These are phyloP conservation scores for Trichoderma guizhouense DNA, from an alignment of 2,329 filamentous ascomycete species.

Conservation along the genomic window DNA sequence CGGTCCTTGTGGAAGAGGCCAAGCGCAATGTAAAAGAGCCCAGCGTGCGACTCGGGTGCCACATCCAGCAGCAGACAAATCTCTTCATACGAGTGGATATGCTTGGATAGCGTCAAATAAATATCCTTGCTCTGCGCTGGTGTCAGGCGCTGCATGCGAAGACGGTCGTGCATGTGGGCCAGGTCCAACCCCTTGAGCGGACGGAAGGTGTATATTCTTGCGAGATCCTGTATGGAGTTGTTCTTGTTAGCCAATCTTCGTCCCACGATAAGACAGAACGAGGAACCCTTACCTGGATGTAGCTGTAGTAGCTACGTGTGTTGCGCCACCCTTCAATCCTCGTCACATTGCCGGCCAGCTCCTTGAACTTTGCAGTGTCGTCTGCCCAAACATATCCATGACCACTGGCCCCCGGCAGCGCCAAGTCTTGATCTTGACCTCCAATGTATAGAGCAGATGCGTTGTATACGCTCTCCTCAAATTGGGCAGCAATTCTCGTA, in stretches of 20 bases:
- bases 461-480: conserved; percentile 94
- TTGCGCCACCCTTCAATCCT: conserved; percentile 96
- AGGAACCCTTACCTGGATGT: conserved; percentile 65
- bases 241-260: neutral
- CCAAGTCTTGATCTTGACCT: conserved; percentile 64
- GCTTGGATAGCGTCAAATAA: conserved; percentile 74
- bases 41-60: conserved; percentile 80
- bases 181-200: conserved; percentile 81
- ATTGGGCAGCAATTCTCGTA: conserved; percentile 85
- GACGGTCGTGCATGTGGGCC: conserved; percentile 86
- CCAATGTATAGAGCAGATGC: conserved; percentile 86
- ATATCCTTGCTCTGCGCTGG: conserved; percentile 76
- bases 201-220: conserved; percentile 59
- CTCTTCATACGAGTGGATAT: conserved; percentile 76
- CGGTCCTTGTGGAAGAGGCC: conserved; percentile 87
- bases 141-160: conserved; percentile 76
- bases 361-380: conserved; percentile 73
- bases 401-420: conserved; percentile 61
- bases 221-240: conserved; percentile 54
- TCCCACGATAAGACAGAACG: neutral
- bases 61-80: conserved; percentile 81
- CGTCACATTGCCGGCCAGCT: conserved; percentile 86
- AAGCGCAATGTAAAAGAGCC: conserved; percentile 85
- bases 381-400: conserved; percentile 96
- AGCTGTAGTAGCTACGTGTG: conserved; percentile 92